Evolutionary conservation across 83 land plant species (phyloP).

Genomic region (Picea abies): DNA sequence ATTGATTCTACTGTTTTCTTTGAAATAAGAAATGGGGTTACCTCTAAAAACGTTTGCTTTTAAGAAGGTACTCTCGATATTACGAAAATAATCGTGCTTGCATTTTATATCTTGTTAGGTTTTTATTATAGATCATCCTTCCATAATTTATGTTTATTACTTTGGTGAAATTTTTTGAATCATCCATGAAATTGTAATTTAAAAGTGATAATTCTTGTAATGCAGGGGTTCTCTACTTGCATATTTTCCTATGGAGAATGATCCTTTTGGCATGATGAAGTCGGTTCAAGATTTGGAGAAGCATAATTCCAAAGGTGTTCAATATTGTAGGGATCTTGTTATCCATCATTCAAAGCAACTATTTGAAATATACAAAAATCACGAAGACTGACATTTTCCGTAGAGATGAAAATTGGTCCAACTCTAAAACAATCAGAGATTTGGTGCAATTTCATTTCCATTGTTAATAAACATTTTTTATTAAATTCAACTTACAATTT

Average conservation of each 20-base stretch:
- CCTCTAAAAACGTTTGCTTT: too few relatives aligned
- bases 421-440: background rate
- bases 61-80: too few relatives aligned
- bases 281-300: slow-evolving; percentile 43
- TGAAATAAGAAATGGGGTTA: too few relatives aligned
- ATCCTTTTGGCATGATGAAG: slow-evolving; percentile 35
- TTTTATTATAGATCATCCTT: too few relatives aligned
- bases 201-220: background rate
- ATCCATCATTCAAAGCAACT: slow-evolving; percentile 58
- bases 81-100: too few relatives aligned
- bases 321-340: slow-evolving; percentile 37
- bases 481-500: background rate
- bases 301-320: slow-evolving; percentile 30
- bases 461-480: background rate
- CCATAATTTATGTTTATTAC: too few relatives aligned
- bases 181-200: too few relatives aligned
- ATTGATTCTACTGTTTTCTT: too few relatives aligned
- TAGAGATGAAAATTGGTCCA: background rate
- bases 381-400: slow-evolving; percentile 45
- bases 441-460: background rate
- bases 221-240: slow-evolving; percentile 48
- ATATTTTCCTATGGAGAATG: slow-evolving; percentile 47
- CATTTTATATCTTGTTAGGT: too few relatives aligned
- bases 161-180: too few relatives aligned
- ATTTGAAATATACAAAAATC: slow-evolving; percentile 44